phyloP scores from a whole-genome alignment of 345 rosid species.

The Populus euphratica region DNA sequence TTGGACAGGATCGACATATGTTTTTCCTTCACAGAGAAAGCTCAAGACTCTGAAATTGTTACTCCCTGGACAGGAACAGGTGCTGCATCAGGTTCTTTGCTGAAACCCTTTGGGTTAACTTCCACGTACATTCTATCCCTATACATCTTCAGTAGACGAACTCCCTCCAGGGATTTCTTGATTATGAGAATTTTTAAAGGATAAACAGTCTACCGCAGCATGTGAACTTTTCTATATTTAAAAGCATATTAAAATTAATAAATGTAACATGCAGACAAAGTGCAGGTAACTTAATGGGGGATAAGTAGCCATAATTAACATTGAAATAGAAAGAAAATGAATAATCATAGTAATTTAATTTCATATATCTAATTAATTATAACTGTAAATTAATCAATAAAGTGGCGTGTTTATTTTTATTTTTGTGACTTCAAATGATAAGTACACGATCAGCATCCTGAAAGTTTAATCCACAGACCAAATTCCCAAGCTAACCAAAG shows the following conservation, averaged over 20 bases:
- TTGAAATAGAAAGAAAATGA: no score
- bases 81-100: conserved; percentile 18
- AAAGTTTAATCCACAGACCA: neutral
- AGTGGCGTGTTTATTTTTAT: no score
- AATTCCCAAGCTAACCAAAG: neutral
- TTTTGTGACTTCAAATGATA: neutral
- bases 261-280: no score
- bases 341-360: no score
- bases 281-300: no score
- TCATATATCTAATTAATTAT: no score
- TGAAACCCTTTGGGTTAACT: conserved; percentile 12
- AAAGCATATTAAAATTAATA: no score
- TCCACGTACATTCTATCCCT: conserved; percentile 9
- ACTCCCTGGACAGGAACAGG: conserved; percentile 6
- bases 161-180: conserved; percentile 18
- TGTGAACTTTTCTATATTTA: neutral
- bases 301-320: no score
- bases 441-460: neutral
- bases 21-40: conserved; percentile 25
- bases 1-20: conserved; percentile 11
- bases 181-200: conserved; percentile 15
- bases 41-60: conserved; percentile 22
- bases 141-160: conserved; percentile 16
- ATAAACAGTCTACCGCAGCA: conserved; percentile 5
- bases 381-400: no score